Conservation (phyloP, 768 basidiomycete genomes). For the Hericium rajendrae region DNA sequence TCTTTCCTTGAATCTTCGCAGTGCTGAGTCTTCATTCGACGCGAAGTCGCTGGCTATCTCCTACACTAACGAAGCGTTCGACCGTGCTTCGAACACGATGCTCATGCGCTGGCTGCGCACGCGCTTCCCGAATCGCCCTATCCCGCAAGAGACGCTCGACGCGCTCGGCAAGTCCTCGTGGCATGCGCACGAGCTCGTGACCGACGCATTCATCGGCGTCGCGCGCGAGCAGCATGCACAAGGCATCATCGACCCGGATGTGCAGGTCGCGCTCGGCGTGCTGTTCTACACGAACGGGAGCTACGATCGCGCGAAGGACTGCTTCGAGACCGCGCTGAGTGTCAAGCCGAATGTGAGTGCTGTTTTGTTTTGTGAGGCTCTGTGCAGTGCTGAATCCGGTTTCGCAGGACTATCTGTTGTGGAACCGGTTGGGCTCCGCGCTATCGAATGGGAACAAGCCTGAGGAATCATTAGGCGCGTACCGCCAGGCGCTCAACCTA, state of each 20-base stretch:
- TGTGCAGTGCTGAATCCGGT: neutral
- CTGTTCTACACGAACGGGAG: constrained; percentile 83
- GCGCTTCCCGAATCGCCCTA: constrained; percentile 45
- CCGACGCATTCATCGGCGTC: constrained; percentile 72
- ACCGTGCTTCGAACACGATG: constrained; percentile 77
- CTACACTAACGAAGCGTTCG: constrained; percentile 90
- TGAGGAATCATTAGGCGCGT: constrained; percentile 86
- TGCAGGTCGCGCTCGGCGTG: constrained; percentile 89
- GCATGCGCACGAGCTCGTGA: constrained; percentile 73
- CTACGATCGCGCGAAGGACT: constrained; percentile 87
- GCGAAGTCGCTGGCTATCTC: constrained; percentile 86
- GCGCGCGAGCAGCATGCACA: constrained; percentile 75
- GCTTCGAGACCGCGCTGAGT: constrained; percentile 82
- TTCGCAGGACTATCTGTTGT: constrained; percentile 76
- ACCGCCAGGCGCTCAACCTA: constrained; percentile 81
- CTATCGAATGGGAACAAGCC: constrained; percentile 91
- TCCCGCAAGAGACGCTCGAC: constrained; percentile 46
- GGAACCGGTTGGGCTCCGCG: constrained; percentile 93
- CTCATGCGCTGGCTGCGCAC: constrained; percentile 78
- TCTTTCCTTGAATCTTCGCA: neutral
- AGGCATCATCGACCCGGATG: constrained; percentile 72
- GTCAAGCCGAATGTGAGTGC: constrained; percentile 57
- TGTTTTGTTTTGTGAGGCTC: neutral
- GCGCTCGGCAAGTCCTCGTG: constrained; percentile 56
- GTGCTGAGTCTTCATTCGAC: constrained; percentile 5